Evolutionary conservation across 1,284 basidiomycete genomes (phyloP), one percentile per base, ranked within the genome.

Genomic region (Puccinia triticina): DNA sequence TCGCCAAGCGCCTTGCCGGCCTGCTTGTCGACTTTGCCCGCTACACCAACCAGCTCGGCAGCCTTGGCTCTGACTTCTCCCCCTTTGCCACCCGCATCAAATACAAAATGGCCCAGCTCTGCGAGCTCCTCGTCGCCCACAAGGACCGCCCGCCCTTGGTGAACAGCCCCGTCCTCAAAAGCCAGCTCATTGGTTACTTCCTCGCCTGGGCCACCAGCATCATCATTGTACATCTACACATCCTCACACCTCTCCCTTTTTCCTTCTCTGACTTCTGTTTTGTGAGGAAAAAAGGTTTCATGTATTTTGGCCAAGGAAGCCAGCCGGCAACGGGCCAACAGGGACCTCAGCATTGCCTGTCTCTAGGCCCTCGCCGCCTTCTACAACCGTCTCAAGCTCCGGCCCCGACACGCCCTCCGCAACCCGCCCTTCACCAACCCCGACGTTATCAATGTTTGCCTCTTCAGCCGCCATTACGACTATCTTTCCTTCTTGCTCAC

Each of bases 301-400:
- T 82, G 80, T 48, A 73, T 82, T 10, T 82, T 73, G 37, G 66
- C 80, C 37, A 73, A 82, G 67, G 80, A 82, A 37, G 80, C 80
- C 92, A 95, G 84, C 89, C 90, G 76, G 88, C 95, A 67, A 89
- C 92, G 85, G 91, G 93, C 77, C 95, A 94, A 94, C 91, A 92
- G 80, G 32, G 93, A 95, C 53, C 88, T 94, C 55, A 94, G 94
- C 84, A 88, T 91, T 74, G 90, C 91, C 1, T 92, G 91, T 83
- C 88, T 95, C 59, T 90, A 90, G 23, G 92, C 93, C 0, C 89
- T 90, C 34, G 92, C 93, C 34, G 92, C 91, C 74, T 88, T 95
- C n/a, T 88, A 94, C 64, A 93, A 95, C 84, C 90, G 91, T 32
- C 88, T 95, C 5, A 90, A 92, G 78, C 88, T 96, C n/a, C 89